Base-by-base conservation (phyloP, 306 rosid species). In the Rosa lucieae region DNA sequence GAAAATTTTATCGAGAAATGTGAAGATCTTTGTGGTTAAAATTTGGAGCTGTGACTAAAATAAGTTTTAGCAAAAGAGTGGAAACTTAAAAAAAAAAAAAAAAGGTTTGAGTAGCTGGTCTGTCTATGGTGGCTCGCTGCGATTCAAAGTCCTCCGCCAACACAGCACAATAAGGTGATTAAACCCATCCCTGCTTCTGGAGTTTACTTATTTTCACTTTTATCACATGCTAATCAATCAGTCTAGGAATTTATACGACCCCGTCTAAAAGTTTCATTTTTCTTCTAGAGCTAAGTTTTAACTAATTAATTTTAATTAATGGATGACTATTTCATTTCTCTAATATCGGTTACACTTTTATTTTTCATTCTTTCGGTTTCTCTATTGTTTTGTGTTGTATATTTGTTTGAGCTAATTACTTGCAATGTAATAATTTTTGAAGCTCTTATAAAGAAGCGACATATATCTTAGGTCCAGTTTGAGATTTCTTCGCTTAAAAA, bases 81-180 rank as follows among this genome's bases (percentile, higher is more conserved):
- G 8, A 44, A 44, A 44, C 11, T 44, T 6, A 72, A 2, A 32
- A 1, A 32, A 80, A 62, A 48, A 14, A 47, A 61, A 35, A 46
- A 70, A 20, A 46, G 20, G 48, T 21, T 72, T 78, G 63, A 72
- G 75, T 52, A 51, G 63, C 75, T 32, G 3, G 37, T 32, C 37
- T 55, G 75, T 72, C 65, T 71, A 77, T 82, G 85, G 85, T 73
- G 85, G 65, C 56, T 72, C 65, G 72, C 72, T 77, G 82, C 21
- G 85, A 82, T 77, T 82, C 82, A 77, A 82, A 77, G 46, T 73
- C 77, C 59, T 66, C 82, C 20, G 49, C 82, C 78, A 66, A 39
- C 48, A 52, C 42, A 43, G 53, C 37, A 47, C 46, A 29, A 14
- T 56, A n/a, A 72, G 82, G 77, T 72, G 67, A 72, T 40, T 11